These are phyloP conservation scores for Xylaria sp. DNA, from an alignment of 495 filamentous ascomycete genomes.

Conservation along the genomic window DNA sequence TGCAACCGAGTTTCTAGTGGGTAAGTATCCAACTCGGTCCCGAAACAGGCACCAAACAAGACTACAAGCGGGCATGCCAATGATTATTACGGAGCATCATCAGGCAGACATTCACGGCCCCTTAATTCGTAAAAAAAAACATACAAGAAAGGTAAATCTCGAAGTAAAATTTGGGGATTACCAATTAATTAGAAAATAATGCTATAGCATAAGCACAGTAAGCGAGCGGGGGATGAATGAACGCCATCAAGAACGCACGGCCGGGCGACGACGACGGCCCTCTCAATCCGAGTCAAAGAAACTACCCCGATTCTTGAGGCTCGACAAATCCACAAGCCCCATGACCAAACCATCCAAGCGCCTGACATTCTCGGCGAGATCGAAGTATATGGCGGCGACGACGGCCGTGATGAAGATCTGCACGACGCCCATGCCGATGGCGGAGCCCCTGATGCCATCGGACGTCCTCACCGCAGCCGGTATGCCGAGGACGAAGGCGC, in stretches of 20 bases:
- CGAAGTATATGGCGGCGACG: conserved; percentile 45
- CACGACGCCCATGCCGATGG: conserved; percentile 44
- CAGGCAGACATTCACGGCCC: not conserved
- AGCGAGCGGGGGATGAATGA: not conserved
- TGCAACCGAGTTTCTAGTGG: too few species aligned
- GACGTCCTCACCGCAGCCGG: conserved; percentile 43
- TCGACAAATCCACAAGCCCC: conserved; percentile 49
- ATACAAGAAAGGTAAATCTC: not conserved
- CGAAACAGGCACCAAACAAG: not conserved
- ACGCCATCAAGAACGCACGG: not conserved
- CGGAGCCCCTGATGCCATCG: conserved; percentile 44
- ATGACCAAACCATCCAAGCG: conserved; percentile 50
- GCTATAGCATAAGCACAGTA: not conserved
- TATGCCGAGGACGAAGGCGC: conserved; percentile 49
- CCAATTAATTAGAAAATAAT: conserved; percentile 13
- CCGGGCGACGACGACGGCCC: not conserved
- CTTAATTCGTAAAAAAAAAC: not conserved
- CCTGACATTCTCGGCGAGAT: conserved; percentile 45
- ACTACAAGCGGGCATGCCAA: not conserved
- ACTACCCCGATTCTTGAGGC: conserved; percentile 47
- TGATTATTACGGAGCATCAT: not conserved
- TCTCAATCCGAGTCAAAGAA: conserved; percentile 55
- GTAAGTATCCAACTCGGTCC: not conserved
- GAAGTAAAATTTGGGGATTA: not conserved
- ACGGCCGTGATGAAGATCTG: conserved; percentile 42